A percentile compares a stretch with the other conserved stretches of the same genome.
These are phyloP conservation scores for Sporothrix luriei DNA, from an alignment of 2,329 filamentous ascomycete species.

Conservation along the genomic window DNA sequence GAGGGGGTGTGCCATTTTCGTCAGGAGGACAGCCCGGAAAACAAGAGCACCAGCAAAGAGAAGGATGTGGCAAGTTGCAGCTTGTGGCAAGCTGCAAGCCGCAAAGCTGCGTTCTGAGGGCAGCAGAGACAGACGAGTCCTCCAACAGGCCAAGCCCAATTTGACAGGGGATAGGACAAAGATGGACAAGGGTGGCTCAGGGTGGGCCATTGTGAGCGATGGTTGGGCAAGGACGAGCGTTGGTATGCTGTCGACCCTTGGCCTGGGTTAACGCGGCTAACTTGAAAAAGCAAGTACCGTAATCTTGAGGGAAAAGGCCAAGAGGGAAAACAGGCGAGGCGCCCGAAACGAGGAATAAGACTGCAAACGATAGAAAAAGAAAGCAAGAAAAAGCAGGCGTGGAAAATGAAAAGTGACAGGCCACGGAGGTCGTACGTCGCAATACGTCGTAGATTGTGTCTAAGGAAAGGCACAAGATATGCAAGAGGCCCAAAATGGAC, in stretches of 20 bases:
- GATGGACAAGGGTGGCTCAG: neutral
- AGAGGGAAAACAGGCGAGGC: neutral
- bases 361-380: neutral
- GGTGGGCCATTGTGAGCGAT: neutral
- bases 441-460: no score
- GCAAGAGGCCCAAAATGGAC: slow-evolving; percentile 21
- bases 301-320: neutral
- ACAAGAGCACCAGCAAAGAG: neutral
- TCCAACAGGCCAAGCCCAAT: neutral
- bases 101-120: neutral
- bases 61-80: no score
- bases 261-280: slow-evolving; percentile 31
- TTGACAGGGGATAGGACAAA: neutral
- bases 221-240: no score
- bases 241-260: neutral
- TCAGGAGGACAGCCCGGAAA: slow-evolving; percentile 6
- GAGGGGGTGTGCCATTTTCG: neutral
- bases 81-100: no score
- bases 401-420: slow-evolving; percentile 20
- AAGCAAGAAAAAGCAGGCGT: neutral
- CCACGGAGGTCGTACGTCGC: no score
- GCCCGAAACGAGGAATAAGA: neutral
- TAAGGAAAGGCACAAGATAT: slow-evolving; percentile 1
- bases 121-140: neutral
- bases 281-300: slow-evolving; percentile 27